Percentiles rank a stretch among this genome's conserved stretches.
Conservation (phyloP, 805 yeast genomes). For the Nakazawaea wickerhamii region DNA sequence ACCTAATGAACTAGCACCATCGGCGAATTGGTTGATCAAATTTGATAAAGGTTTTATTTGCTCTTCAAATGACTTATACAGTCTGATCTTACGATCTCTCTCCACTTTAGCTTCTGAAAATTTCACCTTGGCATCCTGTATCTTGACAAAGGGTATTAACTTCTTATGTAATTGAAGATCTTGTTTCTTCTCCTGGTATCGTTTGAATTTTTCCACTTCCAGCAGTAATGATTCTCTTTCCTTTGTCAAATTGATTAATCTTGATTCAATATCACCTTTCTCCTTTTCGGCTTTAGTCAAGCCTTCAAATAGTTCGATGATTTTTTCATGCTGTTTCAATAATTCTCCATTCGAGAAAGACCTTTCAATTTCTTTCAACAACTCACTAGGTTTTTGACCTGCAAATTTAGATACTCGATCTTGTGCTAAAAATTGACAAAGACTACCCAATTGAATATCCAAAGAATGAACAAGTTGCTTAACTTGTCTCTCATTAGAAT, state of each 20-base stretch:
- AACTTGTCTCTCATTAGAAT: conserved; percentile 39
- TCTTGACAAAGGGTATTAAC: conserved; percentile 28
- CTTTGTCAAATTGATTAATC: conserved; percentile 27
- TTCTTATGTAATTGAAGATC: conserved; percentile 33
- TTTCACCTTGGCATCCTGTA: conserved; percentile 29
- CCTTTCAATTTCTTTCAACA: conserved; percentile 72
- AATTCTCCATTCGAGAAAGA: conserved; percentile 66
- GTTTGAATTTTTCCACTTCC: conserved; percentile 41
- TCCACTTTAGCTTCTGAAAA: conserved; percentile 24
- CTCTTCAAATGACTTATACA: conserved; percentile 20
- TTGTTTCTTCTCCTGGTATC: conserved; percentile 37
- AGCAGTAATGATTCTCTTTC: conserved; percentile 35
- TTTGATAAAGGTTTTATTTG: conserved; percentile 16
- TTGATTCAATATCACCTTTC: conserved; percentile 25
- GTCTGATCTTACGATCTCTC: conserved; percentile 21
- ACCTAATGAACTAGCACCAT: neutral
- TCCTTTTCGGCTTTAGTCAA: conserved; percentile 25
- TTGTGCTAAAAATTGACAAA: conserved; percentile 93
- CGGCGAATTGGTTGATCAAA: conserved; percentile 1
- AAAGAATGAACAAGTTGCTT: conserved; percentile 38
- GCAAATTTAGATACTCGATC: conserved; percentile 94
- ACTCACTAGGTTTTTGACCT: conserved; percentile 64
- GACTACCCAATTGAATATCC: conserved; percentile 82
- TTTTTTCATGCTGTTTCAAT: conserved; percentile 46
- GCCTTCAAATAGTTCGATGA: conserved; percentile 46